A percentile compares a stretch with the other conserved stretches of the same genome.
These are phyloP conservation scores for Coniochaeta ligniaria DNA, from an alignment of 2,329 filamentous ascomycete genomes.

Conservation along the genomic window DNA sequence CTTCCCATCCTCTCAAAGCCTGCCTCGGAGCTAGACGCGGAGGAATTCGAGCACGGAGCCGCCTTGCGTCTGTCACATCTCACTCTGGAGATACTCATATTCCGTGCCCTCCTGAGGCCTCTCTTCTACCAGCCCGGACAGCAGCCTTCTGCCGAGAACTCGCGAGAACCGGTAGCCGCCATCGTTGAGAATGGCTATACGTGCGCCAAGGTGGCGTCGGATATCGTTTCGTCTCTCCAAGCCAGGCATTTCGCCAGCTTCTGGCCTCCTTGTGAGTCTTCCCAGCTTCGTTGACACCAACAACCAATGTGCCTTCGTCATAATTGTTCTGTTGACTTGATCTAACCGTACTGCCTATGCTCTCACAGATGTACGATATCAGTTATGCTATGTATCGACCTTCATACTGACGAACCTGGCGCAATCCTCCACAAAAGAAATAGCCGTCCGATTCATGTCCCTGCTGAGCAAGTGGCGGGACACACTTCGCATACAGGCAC, in stretches of 20 bases:
- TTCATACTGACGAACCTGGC: slow-evolving; percentile 17
- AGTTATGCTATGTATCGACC: slow-evolving; percentile 16
- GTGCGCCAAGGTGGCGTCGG: slow-evolving; percentile 14
- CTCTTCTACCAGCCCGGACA: slow-evolving; percentile 6
- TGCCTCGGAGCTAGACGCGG: slow-evolving; percentile 10
- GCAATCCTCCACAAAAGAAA: slow-evolving; percentile 12
- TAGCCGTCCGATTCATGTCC: slow-evolving; percentile 9
- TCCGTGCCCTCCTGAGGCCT: slow-evolving; percentile 16
- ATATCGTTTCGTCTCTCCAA: slow-evolving; percentile 13
- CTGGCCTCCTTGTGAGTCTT: slow-evolving; percentile 14
- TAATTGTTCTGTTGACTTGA: no score
- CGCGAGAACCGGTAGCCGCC: slow-evolving; percentile 13
- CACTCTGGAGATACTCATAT: slow-evolving; percentile 17
- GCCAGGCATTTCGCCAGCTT: slow-evolving; percentile 16
- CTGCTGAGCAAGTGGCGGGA: slow-evolving; percentile 15
- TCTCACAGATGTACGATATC: slow-evolving; percentile 14
- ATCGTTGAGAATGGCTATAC: slow-evolving; percentile 17
- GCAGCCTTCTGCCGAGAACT: slow-evolving; percentile 4
- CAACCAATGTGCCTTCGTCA: no score
- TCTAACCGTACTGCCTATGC: background rate
- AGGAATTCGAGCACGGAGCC: slow-evolving; percentile 14
- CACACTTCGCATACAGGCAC: slow-evolving; percentile 15
- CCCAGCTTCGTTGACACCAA: background rate
- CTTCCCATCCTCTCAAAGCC: slow-evolving; percentile 15
- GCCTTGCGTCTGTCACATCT: slow-evolving; percentile 15